Conservation (phyloP, 2,329 filamentous ascomycete genomes). For the Pyricularia pennisetigena region DNA sequence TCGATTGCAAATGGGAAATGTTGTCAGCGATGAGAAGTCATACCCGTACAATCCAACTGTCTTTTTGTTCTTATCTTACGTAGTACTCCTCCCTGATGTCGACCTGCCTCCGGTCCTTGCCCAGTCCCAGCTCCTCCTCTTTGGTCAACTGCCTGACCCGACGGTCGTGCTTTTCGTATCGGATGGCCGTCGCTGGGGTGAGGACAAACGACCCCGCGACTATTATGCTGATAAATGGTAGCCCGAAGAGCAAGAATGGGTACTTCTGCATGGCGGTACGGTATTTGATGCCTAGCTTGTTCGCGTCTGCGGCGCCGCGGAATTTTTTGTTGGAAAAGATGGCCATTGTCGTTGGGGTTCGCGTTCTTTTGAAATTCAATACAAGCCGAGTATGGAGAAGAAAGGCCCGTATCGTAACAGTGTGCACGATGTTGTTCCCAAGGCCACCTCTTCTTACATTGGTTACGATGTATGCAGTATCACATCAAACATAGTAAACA, state of each 20-base stretch:
- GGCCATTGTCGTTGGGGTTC: constrained; percentile 32
- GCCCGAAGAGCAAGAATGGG: constrained; percentile 86
- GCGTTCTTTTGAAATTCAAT: background rate
- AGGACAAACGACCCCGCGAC: constrained; percentile 88
- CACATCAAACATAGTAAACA: background rate
- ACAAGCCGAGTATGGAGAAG: background rate
- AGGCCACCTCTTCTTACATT: background rate
- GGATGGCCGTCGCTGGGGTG: constrained; percentile 84
- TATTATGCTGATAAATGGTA: constrained; percentile 86
- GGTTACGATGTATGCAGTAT: background rate
- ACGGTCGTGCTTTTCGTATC: constrained; percentile 88
- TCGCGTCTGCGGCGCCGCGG: constrained; percentile 53
- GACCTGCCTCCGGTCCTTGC: constrained; percentile 59
- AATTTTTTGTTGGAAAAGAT: constrained; percentile 64
- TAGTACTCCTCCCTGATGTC: constrained; percentile 84
- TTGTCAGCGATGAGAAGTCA: background rate
- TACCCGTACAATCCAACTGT: too few species aligned
- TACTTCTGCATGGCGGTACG: constrained; percentile 63
- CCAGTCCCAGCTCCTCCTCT: constrained; percentile 78
- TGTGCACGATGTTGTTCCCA: background rate
- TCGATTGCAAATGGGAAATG: constrained; percentile 1
- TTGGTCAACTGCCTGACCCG: constrained; percentile 77
- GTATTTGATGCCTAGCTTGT: constrained; percentile 66
- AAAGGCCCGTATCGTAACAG: background rate
- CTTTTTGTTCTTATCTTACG: constrained; percentile 36